Evolutionary conservation across 116 monocot genomes (phyloP).

Genomic region (Cymodocea nodosa): DNA sequence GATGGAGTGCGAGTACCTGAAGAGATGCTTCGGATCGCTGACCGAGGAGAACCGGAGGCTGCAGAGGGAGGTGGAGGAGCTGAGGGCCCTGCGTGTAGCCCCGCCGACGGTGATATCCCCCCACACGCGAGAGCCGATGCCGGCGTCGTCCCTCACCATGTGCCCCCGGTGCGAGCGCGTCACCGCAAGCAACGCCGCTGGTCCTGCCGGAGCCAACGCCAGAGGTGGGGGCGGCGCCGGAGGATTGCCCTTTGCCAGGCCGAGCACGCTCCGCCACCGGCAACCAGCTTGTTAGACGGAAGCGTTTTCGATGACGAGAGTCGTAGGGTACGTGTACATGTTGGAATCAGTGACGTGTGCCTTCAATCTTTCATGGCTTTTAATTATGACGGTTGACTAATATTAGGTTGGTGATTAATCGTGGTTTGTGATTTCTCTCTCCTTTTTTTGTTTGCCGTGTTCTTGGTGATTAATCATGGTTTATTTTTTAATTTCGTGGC

Average conservation of each 20-base stretch:
- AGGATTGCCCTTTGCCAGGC: neutral
- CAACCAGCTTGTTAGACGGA: neutral
- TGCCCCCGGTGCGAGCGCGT: constrained; percentile 56
- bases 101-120: constrained; percentile 53
- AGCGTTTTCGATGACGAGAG: too few relatives aligned
- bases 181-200: constrained; percentile 13
- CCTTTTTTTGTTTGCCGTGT: too few relatives aligned
- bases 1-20: constrained; percentile 60
- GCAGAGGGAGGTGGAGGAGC: constrained; percentile 55
- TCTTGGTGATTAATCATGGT: too few relatives aligned
- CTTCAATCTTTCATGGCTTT: too few relatives aligned
- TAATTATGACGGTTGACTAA: too few relatives aligned
- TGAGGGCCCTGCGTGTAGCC: constrained; percentile 39
- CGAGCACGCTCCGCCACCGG: neutral
- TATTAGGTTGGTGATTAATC: too few relatives aligned
- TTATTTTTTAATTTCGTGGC: too few relatives aligned
- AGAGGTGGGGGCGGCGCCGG: too few relatives aligned
- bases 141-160: constrained; percentile 47
- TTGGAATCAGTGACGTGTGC: too few relatives aligned
- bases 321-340: too few relatives aligned
- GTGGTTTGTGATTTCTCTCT: too few relatives aligned
- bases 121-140: constrained; percentile 34
- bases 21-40: constrained; percentile 45
- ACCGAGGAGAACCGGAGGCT: constrained; percentile 58
- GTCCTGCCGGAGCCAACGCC: neutral